Percentiles rank a stretch among this genome's conserved stretches.
Evolutionary conservation across 495 filamentous ascomycete species (phyloP).

Genomic region (Penicillium ucsense): DNA sequence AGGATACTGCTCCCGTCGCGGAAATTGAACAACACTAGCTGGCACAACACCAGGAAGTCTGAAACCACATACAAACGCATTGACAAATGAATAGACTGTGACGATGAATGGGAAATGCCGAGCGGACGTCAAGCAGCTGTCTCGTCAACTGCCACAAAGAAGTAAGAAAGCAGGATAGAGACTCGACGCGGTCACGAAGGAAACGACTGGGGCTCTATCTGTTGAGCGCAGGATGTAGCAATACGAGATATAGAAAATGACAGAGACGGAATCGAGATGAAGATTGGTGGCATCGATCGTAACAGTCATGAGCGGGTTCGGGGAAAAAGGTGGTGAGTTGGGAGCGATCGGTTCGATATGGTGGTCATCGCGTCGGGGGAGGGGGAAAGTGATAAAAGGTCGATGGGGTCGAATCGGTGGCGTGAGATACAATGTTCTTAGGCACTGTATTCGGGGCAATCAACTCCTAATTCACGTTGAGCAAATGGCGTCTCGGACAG

Average conservation of each 20-base stretch:
- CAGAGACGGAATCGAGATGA: not conserved
- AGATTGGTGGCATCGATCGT: slow-evolving; percentile 3
- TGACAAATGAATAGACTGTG: no score
- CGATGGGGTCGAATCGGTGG: no score
- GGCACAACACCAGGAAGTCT: no score
- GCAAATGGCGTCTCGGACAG: slow-evolving; percentile 1
- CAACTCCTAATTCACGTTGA: slow-evolving; percentile 25
- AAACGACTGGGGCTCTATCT: not conserved
- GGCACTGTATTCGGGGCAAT: slow-evolving; percentile 22
- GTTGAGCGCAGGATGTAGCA: not conserved
- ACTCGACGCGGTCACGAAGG: no score
- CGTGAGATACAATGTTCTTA: slow-evolving; percentile 8
- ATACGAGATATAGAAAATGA: not conserved
- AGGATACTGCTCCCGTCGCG: no score
- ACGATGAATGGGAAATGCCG: no score
- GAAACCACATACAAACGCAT: no score
- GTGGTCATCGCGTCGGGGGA: no score
- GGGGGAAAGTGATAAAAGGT: not conserved
- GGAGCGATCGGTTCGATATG: not conserved
- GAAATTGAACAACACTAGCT: no score
- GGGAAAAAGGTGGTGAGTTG: not conserved
- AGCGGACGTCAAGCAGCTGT: no score
- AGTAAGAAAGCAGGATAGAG: no score
- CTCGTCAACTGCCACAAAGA: no score
- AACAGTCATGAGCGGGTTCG: slow-evolving; percentile 6